phyloP scores from a whole-genome alignment of 2,329 filamentous ascomycete genomes.

The Aspergillus sergii region DNA sequence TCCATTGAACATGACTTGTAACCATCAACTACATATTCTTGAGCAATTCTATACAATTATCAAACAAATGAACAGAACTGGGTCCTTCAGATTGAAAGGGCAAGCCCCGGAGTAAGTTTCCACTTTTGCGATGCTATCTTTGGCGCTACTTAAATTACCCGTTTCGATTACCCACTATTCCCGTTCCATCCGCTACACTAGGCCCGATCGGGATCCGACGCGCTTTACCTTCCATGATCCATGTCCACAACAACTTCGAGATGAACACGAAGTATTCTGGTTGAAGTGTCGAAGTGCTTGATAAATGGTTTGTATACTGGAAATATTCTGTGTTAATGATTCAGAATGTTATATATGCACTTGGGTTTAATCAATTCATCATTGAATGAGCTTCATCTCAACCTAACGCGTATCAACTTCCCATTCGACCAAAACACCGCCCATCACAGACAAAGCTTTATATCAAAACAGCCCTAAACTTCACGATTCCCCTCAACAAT shows the following conservation, averaged over 20 bases:
- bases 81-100: neutral
- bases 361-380: no score
- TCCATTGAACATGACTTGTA: neutral
- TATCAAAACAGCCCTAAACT: no score
- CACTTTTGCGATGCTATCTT: neutral
- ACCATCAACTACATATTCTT: neutral
- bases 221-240: no score
- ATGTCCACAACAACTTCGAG: no score
- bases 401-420: neutral
- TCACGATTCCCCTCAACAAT: no score
- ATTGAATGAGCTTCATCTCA: no score
- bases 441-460: no score
- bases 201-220: neutral
- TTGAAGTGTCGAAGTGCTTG: neutral
- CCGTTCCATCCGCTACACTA: neutral
- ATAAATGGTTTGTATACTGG: neutral
- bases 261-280: no score
- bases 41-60: neutral
- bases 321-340: neutral
- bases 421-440: no score
- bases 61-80: neutral
- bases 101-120: neutral
- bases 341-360: neutral
- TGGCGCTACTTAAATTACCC: neutral
- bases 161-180: neutral